Evolutionary conservation across 1,284 basidiomycete genomes (phyloP).

Genomic region (Dichomitus squalens): DNA sequence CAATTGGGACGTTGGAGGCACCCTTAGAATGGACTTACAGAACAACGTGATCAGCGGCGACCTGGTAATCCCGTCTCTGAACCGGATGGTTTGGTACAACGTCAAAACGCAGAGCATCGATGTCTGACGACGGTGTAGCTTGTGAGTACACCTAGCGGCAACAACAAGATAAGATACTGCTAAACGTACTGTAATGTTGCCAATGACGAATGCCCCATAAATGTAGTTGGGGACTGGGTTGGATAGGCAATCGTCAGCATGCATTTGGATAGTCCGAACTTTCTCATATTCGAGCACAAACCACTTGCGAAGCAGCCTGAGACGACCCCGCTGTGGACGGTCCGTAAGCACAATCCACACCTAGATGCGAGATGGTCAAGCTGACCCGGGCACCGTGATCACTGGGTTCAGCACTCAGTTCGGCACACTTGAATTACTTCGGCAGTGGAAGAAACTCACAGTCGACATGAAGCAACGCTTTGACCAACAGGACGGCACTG

Average conservation of each 20-base stretch:
- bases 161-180: too few relatives aligned
- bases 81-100: background rate
- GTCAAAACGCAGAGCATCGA: slow-evolving; percentile 1
- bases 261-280: background rate
- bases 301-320: background rate
- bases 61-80: background rate
- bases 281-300: background rate
- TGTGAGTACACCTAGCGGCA: background rate
- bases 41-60: background rate
- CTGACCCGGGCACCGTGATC: too few relatives aligned
- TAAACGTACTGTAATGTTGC: background rate
- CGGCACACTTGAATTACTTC: too few relatives aligned
- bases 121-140: background rate
- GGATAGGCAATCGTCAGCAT: background rate
- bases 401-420: background rate
- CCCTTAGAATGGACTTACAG: background rate
- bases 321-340: background rate
- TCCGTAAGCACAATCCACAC: background rate
- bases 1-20: background rate
- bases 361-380: background rate
- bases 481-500: background rate
- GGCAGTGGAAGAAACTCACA: background rate
- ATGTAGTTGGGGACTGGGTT: background rate
- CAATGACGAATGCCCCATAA: background rate
- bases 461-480: background rate